Evolutionary conservation across 2,329 filamentous ascomycete species (phyloP).

Genomic region (Huntiella omanensis): DNA sequence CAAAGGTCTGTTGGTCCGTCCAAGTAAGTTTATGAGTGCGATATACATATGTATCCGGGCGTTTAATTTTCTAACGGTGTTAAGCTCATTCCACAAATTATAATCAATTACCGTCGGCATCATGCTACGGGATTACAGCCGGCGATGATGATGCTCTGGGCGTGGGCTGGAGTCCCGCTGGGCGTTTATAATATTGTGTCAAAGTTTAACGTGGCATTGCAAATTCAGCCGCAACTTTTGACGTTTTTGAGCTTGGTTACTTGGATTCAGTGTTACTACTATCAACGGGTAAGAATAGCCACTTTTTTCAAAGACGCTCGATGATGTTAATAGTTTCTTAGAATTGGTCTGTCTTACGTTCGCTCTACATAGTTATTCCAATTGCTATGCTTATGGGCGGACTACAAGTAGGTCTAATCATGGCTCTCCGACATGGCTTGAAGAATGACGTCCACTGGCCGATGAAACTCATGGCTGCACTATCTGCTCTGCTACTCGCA

Average conservation of each 20-base stretch:
- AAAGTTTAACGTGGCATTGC: constrained; percentile 23
- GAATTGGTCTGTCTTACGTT: constrained; percentile 33
- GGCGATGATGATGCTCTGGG: constrained; percentile 57
- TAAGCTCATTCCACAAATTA: constrained; percentile 49
- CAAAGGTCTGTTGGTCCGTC: constrained; percentile 42
- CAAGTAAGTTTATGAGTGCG: constrained; percentile 23
- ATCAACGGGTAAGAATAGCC: constrained; percentile 19
- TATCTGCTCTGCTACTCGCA: constrained; percentile 43
- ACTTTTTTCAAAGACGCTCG: neutral
- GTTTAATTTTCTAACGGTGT: neutral
- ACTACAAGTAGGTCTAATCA: constrained; percentile 38
- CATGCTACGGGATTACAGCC: constrained; percentile 46
- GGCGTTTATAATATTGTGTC: constrained; percentile 31
- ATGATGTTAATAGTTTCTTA: constrained; percentile 14
- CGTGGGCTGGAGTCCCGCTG: constrained; percentile 46
- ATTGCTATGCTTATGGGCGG: constrained; percentile 39
- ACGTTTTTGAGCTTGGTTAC: constrained; percentile 24
- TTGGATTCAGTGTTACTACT: constrained; percentile 26
- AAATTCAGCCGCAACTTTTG: constrained; percentile 25
- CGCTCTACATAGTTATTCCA: constrained; percentile 27
- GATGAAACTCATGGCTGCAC: constrained; percentile 43
- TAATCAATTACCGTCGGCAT: constrained; percentile 48
- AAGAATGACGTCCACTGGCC: constrained; percentile 36
- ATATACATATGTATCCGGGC: no score
- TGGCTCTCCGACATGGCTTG: constrained; percentile 31